Conservation (phyloP, 2,329 filamentous ascomycete species). For the Colletotrichum kahawae region DNA sequence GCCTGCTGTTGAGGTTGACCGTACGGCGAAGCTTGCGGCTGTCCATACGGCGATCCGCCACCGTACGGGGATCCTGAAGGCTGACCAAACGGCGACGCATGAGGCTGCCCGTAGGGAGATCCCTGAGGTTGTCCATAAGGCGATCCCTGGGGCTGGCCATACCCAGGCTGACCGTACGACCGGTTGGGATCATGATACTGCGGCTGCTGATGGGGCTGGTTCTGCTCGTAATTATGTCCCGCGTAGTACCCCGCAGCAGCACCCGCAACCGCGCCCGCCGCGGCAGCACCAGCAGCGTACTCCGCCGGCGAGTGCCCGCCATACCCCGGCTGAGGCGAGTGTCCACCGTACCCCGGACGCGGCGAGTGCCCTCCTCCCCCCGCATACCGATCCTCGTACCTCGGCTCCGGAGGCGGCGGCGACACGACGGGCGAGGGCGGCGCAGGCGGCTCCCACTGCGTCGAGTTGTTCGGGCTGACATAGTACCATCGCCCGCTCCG, state of each 20-base stretch:
- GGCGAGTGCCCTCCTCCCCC: conserved; percentile 7
- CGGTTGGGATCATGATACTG: background rate
- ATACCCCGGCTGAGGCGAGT: conserved; percentile 21
- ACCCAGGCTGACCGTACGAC: background rate
- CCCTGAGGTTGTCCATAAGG: background rate
- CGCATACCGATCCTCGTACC: conserved; percentile 16
- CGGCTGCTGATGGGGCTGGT: background rate
- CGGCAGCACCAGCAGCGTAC: conserved; percentile 9
- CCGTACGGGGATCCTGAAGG: background rate
- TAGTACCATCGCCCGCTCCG: conserved; percentile 61
- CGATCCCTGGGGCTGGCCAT: background rate
- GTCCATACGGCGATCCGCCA: background rate
- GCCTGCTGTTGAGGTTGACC: background rate
- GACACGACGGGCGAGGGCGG: background rate
- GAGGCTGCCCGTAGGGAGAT: background rate
- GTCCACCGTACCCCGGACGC: conserved; percentile 14
- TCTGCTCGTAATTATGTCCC: background rate
- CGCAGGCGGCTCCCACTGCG: conserved; percentile 58
- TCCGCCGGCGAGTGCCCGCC: conserved; percentile 21
- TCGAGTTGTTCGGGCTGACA: conserved; percentile 59
- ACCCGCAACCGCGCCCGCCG: conserved; percentile 9
- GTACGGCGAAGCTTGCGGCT: background rate
- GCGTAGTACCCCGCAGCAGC: conserved; percentile 16
- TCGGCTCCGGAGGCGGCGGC: conserved; percentile 10
- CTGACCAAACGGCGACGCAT: background rate